phyloP scores from a whole-genome alignment of 345 rosid genomes.

The Eucalyptus urophylla region DNA sequence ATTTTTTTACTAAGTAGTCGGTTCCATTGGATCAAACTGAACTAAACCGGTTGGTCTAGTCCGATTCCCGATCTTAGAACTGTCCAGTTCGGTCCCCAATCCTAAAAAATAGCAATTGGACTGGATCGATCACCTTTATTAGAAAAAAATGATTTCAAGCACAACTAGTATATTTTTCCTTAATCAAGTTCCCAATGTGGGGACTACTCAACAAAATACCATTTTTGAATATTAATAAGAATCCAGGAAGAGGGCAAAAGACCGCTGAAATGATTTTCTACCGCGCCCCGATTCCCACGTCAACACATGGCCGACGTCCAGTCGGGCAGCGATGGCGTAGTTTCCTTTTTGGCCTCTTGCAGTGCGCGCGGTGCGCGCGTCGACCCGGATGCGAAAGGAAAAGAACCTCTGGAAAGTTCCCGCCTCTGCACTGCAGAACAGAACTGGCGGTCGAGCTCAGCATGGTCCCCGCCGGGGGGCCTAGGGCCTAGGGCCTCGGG shows the following conservation, averaged over 20 bases:
- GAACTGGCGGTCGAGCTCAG: neutral
- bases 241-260: neutral
- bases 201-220: neutral
- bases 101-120: too few relatives aligned
- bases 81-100: accelerated
- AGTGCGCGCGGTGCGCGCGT: neutral
- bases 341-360: neutral
- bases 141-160: neutral
- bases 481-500: neutral
- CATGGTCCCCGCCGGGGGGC: neutral
- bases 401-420: neutral
- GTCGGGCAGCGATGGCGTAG: neutral
- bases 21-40: accelerated
- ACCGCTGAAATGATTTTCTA: neutral
- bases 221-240: neutral
- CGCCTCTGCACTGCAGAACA: neutral
- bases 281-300: neutral
- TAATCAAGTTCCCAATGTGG: neutral
- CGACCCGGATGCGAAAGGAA: neutral
- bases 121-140: accelerated
- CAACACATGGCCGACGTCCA: neutral
- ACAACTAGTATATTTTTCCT: neutral
- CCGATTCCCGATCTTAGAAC: accelerated
- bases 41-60: accelerated
- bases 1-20: accelerated